Percentiles rank a stretch among this genome's conserved stretches.
Evolutionary conservation across 2,329 filamentous ascomycete species (phyloP).

Genomic region (Neoascochyta sp.): DNA sequence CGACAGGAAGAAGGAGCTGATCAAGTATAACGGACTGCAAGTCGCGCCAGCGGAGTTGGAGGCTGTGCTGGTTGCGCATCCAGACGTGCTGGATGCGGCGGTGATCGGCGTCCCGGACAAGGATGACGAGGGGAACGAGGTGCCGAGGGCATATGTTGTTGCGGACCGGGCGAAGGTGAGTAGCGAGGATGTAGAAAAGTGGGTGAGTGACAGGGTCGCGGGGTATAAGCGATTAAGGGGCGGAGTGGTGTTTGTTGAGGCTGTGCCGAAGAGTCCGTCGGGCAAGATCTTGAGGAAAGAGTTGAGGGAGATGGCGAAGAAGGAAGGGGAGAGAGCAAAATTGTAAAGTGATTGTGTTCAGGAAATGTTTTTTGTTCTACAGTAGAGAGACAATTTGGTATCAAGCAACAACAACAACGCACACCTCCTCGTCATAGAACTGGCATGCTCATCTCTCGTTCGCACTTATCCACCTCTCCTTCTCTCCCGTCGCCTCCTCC

Average conservation of each 20-base stretch:
- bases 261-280: slow-evolving; percentile 35
- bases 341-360: too few species aligned
- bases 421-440: too few species aligned
- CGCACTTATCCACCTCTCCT: too few species aligned
- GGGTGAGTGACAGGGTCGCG: slow-evolving; percentile 31
- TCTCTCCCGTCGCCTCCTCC: too few species aligned
- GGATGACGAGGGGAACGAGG: slow-evolving; percentile 38
- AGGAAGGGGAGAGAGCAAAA: slow-evolving; percentile 25
- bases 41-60: slow-evolving; percentile 51
- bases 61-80: slow-evolving; percentile 42
- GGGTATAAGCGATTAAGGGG: slow-evolving; percentile 37
- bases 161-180: slow-evolving; percentile 29
- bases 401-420: too few species aligned
- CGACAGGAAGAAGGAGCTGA: slow-evolving; percentile 45
- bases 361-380: too few species aligned
- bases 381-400: too few species aligned
- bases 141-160: slow-evolving; percentile 45
- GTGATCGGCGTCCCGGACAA: slow-evolving; percentile 45
- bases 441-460: too few species aligned
- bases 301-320: slow-evolving; percentile 32
- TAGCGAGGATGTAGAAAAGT: slow-evolving; percentile 31
- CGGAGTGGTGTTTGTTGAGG: slow-evolving; percentile 37
- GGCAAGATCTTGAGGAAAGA: slow-evolving; percentile 40
- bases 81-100: slow-evolving; percentile 43
- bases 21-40: slow-evolving; percentile 51